These are phyloP conservation scores for Catenaria anguillulae DNA, from an alignment of 371 early-diverging fungal species.

Conservation along the genomic window DNA sequence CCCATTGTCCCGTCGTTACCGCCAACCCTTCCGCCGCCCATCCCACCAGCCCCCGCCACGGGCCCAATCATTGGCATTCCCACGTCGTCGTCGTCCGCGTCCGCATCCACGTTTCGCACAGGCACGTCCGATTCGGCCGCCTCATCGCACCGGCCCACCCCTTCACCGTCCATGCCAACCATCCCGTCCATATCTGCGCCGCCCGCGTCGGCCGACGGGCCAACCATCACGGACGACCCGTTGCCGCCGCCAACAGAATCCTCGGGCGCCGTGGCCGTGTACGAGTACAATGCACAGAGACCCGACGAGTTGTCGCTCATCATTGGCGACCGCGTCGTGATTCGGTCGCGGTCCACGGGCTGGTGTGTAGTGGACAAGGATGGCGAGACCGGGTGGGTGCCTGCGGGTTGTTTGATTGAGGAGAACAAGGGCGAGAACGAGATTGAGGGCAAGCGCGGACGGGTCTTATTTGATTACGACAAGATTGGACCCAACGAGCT, in stretches of 20 bases:
- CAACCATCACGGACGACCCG: neutral
- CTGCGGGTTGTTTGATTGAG: constrained; percentile 34
- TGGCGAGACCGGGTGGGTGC: constrained; percentile 40
- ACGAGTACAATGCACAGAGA: constrained; percentile 36
- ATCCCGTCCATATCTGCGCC: neutral
- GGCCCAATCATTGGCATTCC: neutral
- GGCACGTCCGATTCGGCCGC: neutral
- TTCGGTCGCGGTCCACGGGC: constrained; percentile 25
- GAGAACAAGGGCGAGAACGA: constrained; percentile 9
- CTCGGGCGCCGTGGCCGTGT: constrained; percentile 33
- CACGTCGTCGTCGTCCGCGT: neutral
- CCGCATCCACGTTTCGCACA: neutral
- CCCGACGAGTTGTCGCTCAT: constrained; percentile 38
- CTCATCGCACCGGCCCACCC: too few relatives aligned
- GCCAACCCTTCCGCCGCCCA: neutral
- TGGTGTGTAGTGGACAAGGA: constrained; percentile 38
- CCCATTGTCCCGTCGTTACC: too few relatives aligned
- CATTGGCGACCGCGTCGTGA: constrained; percentile 41
- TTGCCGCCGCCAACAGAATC: neutral
- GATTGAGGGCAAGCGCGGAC: constrained; percentile 15
- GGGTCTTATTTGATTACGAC: constrained; percentile 37
- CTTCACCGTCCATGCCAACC: too few relatives aligned
- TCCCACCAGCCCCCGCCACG: neutral
- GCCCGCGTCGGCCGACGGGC: neutral
- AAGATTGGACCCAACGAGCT: constrained; percentile 32